phyloP scores from a whole-genome alignment of 1,284 basidiomycete species.

The Pseudozyma flocculosa region DNA sequence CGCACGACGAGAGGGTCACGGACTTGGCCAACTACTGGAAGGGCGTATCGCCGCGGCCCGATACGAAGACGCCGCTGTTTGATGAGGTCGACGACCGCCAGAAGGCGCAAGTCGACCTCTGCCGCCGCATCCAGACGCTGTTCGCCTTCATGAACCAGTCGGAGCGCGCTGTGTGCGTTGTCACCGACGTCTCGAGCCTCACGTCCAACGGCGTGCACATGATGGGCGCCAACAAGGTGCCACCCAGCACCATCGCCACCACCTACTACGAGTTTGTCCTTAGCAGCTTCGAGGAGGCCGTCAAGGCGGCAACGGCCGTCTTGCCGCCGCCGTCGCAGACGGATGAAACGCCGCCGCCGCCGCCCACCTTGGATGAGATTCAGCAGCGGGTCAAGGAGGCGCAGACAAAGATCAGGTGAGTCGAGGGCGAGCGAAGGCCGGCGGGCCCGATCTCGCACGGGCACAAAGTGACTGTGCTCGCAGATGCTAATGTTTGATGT shows the following conservation, averaged over 20 bases:
- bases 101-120: slow-evolving; percentile 14
- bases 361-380: too few species aligned
- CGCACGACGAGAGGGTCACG: slow-evolving; percentile 11
- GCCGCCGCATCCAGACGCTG: slow-evolving; percentile 27
- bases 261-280: slow-evolving; percentile 25
- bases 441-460: too few species aligned
- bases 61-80: neutral
- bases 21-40: slow-evolving; percentile 35
- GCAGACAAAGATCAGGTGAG: too few species aligned
- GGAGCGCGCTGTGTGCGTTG: slow-evolving; percentile 17
- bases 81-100: neutral
- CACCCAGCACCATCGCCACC: slow-evolving; percentile 12
- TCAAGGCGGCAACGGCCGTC: slow-evolving; percentile 6
- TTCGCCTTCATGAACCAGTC: slow-evolving; percentile 25
- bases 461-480: too few species aligned
- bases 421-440: too few species aligned
- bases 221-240: slow-evolving; percentile 14
- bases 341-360: too few species aligned
- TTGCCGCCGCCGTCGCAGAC: slow-evolving; percentile 2
- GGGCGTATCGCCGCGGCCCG: slow-evolving; percentile 6
- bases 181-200: slow-evolving; percentile 21
- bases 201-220: slow-evolving; percentile 21
- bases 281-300: slow-evolving; percentile 13
- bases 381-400: too few species aligned
- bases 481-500: too few species aligned